Conservation (phyloP, 306 rosid species). For the Astragalus membranaceus region DNA sequence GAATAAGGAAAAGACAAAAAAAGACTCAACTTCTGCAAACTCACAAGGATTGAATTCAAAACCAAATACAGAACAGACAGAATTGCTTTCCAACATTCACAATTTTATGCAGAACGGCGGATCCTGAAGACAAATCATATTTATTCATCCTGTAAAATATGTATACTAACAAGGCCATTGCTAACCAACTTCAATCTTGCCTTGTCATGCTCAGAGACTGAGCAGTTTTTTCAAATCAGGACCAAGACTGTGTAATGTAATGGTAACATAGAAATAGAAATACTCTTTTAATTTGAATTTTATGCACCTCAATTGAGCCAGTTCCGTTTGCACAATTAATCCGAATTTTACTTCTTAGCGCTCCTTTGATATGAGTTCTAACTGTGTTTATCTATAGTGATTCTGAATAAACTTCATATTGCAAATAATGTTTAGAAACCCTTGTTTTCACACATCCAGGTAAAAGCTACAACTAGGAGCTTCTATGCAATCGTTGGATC, state of each 20-base stretch:
- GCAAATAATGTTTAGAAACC: too few relatives aligned
- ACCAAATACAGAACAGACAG: background rate
- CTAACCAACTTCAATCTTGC: background rate
- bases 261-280: background rate
- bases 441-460: too few relatives aligned
- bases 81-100: slow-evolving; percentile 13
- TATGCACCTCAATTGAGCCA: background rate
- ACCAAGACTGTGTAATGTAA: background rate
- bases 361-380: too few relatives aligned
- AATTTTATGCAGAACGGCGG: slow-evolving; percentile 8
- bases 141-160: slow-evolving; percentile 15
- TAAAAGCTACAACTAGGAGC: too few relatives aligned
- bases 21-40: slow-evolving; percentile 4
- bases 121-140: slow-evolving; percentile 17
- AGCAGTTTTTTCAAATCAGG: slow-evolving; percentile 12
- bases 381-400: background rate
- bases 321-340: background rate
- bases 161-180: background rate
- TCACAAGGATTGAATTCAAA: background rate
- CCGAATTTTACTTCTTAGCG: background rate
- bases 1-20: slow-evolving; percentile 30
- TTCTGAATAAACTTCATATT: background rate
- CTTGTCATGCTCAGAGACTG: slow-evolving; percentile 1
- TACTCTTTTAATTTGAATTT: slow-evolving; percentile 2
- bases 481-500: too few relatives aligned